These are phyloP conservation scores for Fistulifera pelliculosa DNA, from an alignment of 108 stramenopile species.

Conservation along the genomic window DNA sequence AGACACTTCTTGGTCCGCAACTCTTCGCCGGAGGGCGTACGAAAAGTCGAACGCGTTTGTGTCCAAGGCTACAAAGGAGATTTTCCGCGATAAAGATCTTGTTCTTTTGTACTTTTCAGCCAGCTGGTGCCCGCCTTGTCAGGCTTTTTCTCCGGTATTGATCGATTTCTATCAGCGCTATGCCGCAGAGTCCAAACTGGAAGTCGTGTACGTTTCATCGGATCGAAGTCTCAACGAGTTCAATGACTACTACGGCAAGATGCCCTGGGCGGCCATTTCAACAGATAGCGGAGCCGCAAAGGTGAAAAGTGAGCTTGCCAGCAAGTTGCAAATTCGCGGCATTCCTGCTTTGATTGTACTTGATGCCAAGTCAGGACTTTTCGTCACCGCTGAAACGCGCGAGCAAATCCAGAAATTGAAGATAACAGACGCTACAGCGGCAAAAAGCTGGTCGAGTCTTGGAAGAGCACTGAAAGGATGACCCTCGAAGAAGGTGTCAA, in stretches of 20 bases:
- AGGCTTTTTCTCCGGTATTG: slow-evolving; percentile 52
- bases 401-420: slow-evolving; percentile 32
- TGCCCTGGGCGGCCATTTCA: slow-evolving; percentile 65
- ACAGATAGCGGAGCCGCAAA: slow-evolving; percentile 21
- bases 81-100: slow-evolving; percentile 38
- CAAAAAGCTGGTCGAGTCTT: slow-evolving; percentile 30
- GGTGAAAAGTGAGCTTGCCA: slow-evolving; percentile 44
- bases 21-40: too few relatives aligned
- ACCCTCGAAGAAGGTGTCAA: slow-evolving; percentile 38
- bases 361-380: slow-evolving; percentile 60
- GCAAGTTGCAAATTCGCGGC: slow-evolving; percentile 43
- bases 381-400: slow-evolving; percentile 39
- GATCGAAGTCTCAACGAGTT: slow-evolving; percentile 45
- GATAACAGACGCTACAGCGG: slow-evolving; percentile 15
- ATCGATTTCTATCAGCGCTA: slow-evolving; percentile 46
- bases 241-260: slow-evolving; percentile 42
- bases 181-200: slow-evolving; percentile 34
- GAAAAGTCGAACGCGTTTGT: too few relatives aligned
- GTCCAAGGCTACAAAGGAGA: slow-evolving; percentile 16
- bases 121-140: slow-evolving; percentile 50
- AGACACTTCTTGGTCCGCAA: slow-evolving; percentile 2
- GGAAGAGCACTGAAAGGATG: slow-evolving; percentile 42
- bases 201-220: slow-evolving; percentile 60
- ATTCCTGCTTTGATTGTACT: slow-evolving; percentile 64
- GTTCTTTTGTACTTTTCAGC: slow-evolving; percentile 28